Evolutionary conservation across 495 filamentous ascomycete genomes (phyloP), one percentile per base, ranked within the genome.

Genomic region (Sphaerosporella brunnea): DNA sequence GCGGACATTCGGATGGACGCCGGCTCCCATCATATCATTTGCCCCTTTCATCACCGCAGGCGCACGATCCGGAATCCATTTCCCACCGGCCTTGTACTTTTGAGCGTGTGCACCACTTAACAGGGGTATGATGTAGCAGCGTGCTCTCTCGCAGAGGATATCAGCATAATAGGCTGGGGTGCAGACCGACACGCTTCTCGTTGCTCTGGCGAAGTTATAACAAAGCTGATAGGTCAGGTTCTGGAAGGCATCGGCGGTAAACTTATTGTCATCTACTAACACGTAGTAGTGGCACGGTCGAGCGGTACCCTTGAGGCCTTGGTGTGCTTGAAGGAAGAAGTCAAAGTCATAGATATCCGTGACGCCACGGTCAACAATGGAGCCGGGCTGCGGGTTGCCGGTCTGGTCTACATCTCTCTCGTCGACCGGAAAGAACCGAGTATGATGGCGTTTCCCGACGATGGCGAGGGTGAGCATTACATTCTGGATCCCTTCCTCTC

Each of bases 401-500:
- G 70, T 73, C 3, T 8, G 21, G 23, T 77, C 73, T 0, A 68
- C 62, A 10, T 62, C 53, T 1, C 68, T 58, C 15, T 60, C 55
- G 2, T 68, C 59, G 0, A 69, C 72, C 0, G 75, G 72, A 60
- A 79, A 93, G 68, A 95, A 92, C 0, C 87, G 79, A 0, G 83
- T 93, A 56, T 93, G 83, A 53, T 96, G 88, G 16, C 88, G 73
- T 62, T 94, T 93, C 28, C 83, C 82, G 0, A 79, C 79, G 13
- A 83, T 66, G 15, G 81, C 64, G 23, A 83, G 63, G 0, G 73
- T 64, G 10, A 83, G 56, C 16, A 26, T 60, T 3, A 16, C 26
- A 7, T 25, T 13, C 13, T 25, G 21, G 2, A 7, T 9, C 21
- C 51, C 53, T 3, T 16, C 16, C 2, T 82, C 81, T 18, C 4